phyloP scores from a whole-genome alignment of 768 basidiomycete genomes.

The Phanerochaete sordida region DNA sequence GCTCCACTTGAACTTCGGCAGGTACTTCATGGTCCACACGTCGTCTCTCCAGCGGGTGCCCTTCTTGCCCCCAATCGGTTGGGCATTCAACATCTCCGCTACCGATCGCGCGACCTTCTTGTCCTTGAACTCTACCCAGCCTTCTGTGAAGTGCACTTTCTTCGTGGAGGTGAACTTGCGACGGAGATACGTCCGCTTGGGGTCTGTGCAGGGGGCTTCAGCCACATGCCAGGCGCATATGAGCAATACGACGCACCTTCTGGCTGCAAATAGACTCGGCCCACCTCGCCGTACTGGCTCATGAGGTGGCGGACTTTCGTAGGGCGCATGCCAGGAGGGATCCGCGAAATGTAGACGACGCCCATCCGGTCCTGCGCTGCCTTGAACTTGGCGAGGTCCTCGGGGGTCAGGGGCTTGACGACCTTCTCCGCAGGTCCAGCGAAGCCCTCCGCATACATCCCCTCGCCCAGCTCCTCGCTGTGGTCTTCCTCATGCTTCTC shows the following conservation, averaged over 20 bases:
- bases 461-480: slow-evolving; percentile 32
- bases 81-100: slow-evolving; percentile 94
- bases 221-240: not conserved
- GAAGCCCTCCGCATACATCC: slow-evolving; percentile 59
- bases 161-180: slow-evolving; percentile 80
- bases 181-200: slow-evolving; percentile 83
- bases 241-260: slow-evolving; percentile 57
- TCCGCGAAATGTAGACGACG: slow-evolving; percentile 90
- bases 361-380: slow-evolving; percentile 74
- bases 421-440: slow-evolving; percentile 52
- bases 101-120: slow-evolving; percentile 87
- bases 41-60: slow-evolving; percentile 91
- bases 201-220: slow-evolving; percentile 42
- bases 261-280: slow-evolving; percentile 88
- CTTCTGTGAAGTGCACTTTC: slow-evolving; percentile 88
- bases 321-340: slow-evolving; percentile 98
- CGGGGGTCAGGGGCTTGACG: slow-evolving; percentile 70
- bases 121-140: slow-evolving; percentile 98
- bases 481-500: slow-evolving; percentile 22
- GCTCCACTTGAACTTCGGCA: slow-evolving; percentile 97
- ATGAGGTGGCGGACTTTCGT: slow-evolving; percentile 93
- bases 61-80: slow-evolving; percentile 93
- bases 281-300: slow-evolving; percentile 85
- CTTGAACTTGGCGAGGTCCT: slow-evolving; percentile 73
- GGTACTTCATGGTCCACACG: slow-evolving; percentile 99